Conservation (phyloP, 495 filamentous ascomycete species). For the Talaromyces wortmannii region DNA sequence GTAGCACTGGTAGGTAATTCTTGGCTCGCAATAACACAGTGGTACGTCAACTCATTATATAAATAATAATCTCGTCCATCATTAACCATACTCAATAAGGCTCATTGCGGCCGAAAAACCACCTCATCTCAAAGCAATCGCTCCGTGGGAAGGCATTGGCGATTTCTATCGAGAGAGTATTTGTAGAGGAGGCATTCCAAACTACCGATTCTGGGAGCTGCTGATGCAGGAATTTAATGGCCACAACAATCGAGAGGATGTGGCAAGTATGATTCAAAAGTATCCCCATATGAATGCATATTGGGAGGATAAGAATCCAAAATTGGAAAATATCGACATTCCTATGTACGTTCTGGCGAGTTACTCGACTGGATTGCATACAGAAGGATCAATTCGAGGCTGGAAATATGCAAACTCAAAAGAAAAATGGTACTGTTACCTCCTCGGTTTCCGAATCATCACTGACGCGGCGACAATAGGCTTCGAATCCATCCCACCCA, state of each 20-base stretch:
- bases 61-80: too few relatives aligned
- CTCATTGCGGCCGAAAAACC: slow-evolving; percentile 27
- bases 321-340: slow-evolving; percentile 11
- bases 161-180: slow-evolving; percentile 36
- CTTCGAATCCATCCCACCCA: too few relatives aligned
- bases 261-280: slow-evolving; percentile 1
- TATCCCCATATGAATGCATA: slow-evolving; percentile 11
- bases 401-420: slow-evolving; percentile 15
- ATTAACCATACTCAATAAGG: too few relatives aligned
- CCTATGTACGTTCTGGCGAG: slow-evolving; percentile 21
- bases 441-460: too few relatives aligned
- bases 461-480: too few relatives aligned
- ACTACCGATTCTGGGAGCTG: slow-evolving; percentile 15
- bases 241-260: slow-evolving; percentile 15
- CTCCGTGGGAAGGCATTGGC: slow-evolving; percentile 36
- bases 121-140: slow-evolving; percentile 30
- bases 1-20: slow-evolving; percentile 38
- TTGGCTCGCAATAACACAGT: slow-evolving; percentile 26
- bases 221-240: slow-evolving; percentile 20
- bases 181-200: slow-evolving; percentile 21
- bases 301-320: slow-evolving; percentile 19
- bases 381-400: slow-evolving; percentile 25
- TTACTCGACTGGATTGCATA: slow-evolving; percentile 22
- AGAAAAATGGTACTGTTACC: slow-evolving; percentile 20
- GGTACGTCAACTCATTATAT: too few relatives aligned